Conservation (phyloP, 306 rosid species). For the Prinsepia uniflora region DNA sequence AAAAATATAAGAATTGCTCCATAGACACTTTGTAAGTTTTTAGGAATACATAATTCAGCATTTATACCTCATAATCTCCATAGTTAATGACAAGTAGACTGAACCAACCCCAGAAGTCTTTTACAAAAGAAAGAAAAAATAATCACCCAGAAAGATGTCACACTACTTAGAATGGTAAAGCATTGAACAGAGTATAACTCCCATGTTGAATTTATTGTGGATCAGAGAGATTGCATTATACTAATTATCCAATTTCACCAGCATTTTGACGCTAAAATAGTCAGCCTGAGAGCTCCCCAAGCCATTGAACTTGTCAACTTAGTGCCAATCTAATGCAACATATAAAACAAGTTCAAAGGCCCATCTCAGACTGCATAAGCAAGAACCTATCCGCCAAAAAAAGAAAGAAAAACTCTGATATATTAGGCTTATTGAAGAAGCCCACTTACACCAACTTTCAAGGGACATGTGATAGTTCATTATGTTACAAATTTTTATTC, state of each 20-base stretch:
- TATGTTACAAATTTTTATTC: background rate
- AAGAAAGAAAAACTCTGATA: background rate
- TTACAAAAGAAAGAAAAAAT: too few species aligned
- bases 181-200: background rate
- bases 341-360: background rate
- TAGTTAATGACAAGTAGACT: background rate
- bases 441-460: background rate
- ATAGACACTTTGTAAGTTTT: background rate
- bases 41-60: background rate
- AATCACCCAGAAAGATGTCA: background rate
- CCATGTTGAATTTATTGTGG: background rate
- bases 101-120: background rate
- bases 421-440: background rate
- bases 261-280: background rate
- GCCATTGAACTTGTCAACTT: background rate
- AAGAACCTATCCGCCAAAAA: background rate
- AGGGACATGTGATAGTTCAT: background rate
- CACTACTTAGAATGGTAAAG: background rate
- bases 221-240: background rate
- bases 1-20: background rate
- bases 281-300: background rate
- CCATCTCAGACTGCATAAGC: background rate
- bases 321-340: background rate
- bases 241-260: background rate
- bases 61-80: background rate